Base-by-base conservation (phyloP, 257 asterid species). In the Henckelia pumila region DNA sequence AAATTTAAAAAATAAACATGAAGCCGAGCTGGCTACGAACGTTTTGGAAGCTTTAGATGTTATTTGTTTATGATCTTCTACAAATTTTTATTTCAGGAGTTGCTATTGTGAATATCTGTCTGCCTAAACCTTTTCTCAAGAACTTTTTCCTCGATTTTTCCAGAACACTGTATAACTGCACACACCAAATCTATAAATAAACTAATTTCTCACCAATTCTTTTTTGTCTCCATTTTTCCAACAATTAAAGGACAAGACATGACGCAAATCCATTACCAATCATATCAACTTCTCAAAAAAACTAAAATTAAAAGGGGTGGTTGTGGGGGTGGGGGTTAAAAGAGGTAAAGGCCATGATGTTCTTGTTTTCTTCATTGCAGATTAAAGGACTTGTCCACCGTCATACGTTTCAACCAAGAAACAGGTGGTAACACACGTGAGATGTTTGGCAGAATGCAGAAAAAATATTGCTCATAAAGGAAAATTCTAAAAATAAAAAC, bases 341-440 rank as follows among this genome's bases (percentile, higher is more conserved):
- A n/a, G 0, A 40, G 52, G 19, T 40, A 1, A 40, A 40, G 52
- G 19, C 52, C 52, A 13, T n/a, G n/a, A 40, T 7, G 3, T 14
- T 40, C 52, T 3, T 37, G n/a, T 40, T 40, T 13, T 40, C 52
- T 3, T 40, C 14, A 14, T 40, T 47, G 5, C 55, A 16, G 21
- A 17, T 47, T 47, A 14, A 16, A 47, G 0, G 55, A 6, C 55
- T 4, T 8, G 64, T 49, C 33, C 8, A 24, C 65, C 20, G 65
- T 37, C 57, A 69, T 44, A 65, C 11, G 14, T 24, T 57, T 8
- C 68, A 74, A 32, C 56, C 64, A 53, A 59, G 61, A 28, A 40
- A 32, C 62, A 47, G 59, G 57, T 49, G 57, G 49, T 40, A 55
- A 47, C 32, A 57, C 62, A 57, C 40, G 60, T 47, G 50, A 62